Conservation (phyloP, 2,329 filamentous ascomycete species). For the Dactylonectria estremocensis region DNA sequence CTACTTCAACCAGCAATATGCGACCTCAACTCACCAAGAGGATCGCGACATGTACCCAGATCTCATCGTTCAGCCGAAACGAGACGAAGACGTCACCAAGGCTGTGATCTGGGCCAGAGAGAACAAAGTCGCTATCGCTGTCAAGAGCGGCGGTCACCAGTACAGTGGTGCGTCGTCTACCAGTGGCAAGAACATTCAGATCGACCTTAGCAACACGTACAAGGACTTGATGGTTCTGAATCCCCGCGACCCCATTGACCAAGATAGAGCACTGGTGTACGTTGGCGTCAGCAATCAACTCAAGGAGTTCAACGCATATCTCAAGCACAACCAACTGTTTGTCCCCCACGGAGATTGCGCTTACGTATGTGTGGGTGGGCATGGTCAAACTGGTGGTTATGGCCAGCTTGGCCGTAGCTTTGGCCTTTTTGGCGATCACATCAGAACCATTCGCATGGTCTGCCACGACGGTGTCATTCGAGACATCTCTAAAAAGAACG, state of each 20-base stretch:
- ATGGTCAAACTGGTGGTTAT: slow-evolving; percentile 64
- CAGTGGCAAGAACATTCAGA: slow-evolving; percentile 60
- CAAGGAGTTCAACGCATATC: slow-evolving; percentile 60
- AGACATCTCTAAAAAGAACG: slow-evolving; percentile 61
- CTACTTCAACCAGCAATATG: slow-evolving; percentile 57
- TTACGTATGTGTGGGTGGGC: slow-evolving; percentile 62
- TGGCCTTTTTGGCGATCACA: slow-evolving; percentile 69
- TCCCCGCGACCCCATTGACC: slow-evolving; percentile 33
- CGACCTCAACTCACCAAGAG: slow-evolving; percentile 57
- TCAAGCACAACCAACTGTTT: slow-evolving; percentile 58
- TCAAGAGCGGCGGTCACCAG: slow-evolving; percentile 64
- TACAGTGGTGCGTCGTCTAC: slow-evolving; percentile 66
- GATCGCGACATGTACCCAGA: slow-evolving; percentile 61
- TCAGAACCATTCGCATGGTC: slow-evolving; percentile 64
- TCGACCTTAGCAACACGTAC: slow-evolving; percentile 59
- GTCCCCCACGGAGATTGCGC: slow-evolving; percentile 63
- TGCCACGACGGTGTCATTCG: slow-evolving; percentile 62
- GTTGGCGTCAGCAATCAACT: slow-evolving; percentile 60
- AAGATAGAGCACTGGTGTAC: slow-evolving; percentile 54
- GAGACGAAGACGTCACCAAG: slow-evolving; percentile 59
- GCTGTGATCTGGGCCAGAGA: slow-evolving; percentile 59
- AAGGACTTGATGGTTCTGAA: slow-evolving; percentile 50
- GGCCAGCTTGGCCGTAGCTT: slow-evolving; percentile 64
- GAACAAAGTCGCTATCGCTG: slow-evolving; percentile 59
- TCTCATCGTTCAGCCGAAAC: slow-evolving; percentile 61